Percentiles rank a stretch among this genome's conserved stretches.
Conservation (phyloP, 2,329 filamentous ascomycete genomes). For the Clarireedia paspali region DNA sequence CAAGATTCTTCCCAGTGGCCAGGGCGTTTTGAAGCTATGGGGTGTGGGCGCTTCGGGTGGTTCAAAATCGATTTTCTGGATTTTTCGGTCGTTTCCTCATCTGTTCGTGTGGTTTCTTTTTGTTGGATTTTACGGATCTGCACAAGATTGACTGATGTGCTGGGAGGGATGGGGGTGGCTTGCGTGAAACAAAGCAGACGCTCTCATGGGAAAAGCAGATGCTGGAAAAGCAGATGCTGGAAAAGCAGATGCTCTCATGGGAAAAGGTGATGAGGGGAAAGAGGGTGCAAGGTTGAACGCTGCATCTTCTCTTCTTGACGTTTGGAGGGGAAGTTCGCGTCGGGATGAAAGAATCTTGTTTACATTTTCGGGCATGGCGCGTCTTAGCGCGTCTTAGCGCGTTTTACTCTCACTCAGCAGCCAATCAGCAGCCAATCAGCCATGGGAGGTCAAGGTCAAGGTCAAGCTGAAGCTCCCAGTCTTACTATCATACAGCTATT, state of each 20-base stretch:
- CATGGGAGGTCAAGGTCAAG: background rate
- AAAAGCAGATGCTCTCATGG: no score
- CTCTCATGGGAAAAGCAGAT: no score
- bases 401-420: background rate
- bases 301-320: background rate
- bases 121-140: background rate
- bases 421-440: background rate
- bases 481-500: background rate
- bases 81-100: background rate
- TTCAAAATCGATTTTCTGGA: background rate
- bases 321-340: background rate
- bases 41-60: constrained; percentile 5
- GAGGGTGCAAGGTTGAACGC: background rate
- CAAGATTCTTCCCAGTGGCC: background rate
- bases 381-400: constrained; percentile 4
- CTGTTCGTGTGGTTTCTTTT: background rate
- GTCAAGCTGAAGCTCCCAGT: background rate
- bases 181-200: no score
- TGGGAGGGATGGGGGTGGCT: no score
- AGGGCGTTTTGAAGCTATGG: background rate
- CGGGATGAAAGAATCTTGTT: background rate
- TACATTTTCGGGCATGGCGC: background rate
- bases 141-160: no score
- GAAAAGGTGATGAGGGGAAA: background rate
- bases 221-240: background rate